phyloP scores from a whole-genome alignment of 306 rosid species.

The Lithocarpus polystachyus region DNA sequence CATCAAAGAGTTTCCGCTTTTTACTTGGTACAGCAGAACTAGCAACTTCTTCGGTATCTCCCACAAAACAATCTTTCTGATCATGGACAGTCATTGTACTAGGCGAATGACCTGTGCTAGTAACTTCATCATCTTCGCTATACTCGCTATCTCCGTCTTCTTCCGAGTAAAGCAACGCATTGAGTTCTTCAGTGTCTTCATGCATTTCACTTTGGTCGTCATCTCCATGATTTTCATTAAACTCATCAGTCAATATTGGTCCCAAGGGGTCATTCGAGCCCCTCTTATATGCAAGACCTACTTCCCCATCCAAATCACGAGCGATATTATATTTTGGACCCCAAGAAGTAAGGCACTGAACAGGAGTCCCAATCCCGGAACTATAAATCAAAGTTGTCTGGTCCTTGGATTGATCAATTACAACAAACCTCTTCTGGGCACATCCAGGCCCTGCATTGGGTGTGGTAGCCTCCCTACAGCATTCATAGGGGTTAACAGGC shows the following conservation, averaged over 20 bases:
- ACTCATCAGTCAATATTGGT: conserved; percentile 42
- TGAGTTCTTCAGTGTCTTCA: conserved; percentile 88
- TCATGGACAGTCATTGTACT: conserved; percentile 63
- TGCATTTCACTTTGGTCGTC: conserved; percentile 82
- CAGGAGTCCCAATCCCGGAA: conserved; percentile 52
- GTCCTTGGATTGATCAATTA: conserved; percentile 66
- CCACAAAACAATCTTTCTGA: conserved; percentile 24
- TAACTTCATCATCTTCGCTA: conserved; percentile 77
- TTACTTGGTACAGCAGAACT: conserved; percentile 54
- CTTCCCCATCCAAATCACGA: conserved; percentile 24
- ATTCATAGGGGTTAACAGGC: conserved; percentile 20
- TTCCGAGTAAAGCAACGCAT: conserved; percentile 88
- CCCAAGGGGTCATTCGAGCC: conserved; percentile 36
- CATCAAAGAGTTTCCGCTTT: conserved; percentile 61
- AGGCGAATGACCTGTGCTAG: conserved; percentile 97
- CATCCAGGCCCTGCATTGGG: conserved; percentile 25
- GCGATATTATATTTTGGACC: conserved; percentile 29
- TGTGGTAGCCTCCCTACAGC: conserved; percentile 22
- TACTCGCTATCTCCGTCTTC: conserved; percentile 47
- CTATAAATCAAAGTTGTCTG: conserved; percentile 62
- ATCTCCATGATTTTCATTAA: conserved; percentile 36
- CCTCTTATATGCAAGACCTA: conserved; percentile 28
- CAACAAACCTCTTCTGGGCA: conserved; percentile 58
- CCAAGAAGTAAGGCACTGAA: conserved; percentile 54
- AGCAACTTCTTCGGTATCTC: conserved; percentile 50